Percentiles rank a stretch among this genome's conserved stretches.
phyloP scores from a whole-genome alignment of 306 rosid genomes.

The Rubus idaeus region DNA sequence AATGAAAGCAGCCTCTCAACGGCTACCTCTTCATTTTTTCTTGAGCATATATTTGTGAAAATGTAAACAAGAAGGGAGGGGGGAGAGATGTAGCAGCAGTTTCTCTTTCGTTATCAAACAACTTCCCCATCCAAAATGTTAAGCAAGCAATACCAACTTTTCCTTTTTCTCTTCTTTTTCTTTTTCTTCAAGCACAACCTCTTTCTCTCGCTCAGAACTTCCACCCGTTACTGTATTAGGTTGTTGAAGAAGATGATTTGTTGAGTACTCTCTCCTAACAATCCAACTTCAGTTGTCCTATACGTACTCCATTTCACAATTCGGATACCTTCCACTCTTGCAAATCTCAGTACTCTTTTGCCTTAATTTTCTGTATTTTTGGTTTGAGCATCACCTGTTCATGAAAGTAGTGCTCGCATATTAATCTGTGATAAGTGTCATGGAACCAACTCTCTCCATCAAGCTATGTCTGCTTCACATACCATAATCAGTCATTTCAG shows the following conservation, averaged over 20 bases:
- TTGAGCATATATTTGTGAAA: constrained; percentile 21
- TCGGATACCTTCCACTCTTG: constrained; percentile 1
- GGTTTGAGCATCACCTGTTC: constrained; percentile 11
- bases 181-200: constrained; percentile 76
- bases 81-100: constrained; percentile 36
- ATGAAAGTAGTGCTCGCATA: constrained; percentile 13
- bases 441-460: constrained; percentile 30
- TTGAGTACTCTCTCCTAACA: constrained; percentile 47
- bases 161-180: constrained; percentile 40
- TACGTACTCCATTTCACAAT: constrained; percentile 40
- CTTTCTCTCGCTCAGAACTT: constrained; percentile 24
- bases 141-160: constrained; percentile 57
- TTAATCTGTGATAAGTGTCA: constrained; percentile 22
- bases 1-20: constrained; percentile 60
- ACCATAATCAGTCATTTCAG: constrained; percentile 34
- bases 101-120: constrained; percentile 67
- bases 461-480: constrained; percentile 26
- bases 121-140: constrained; percentile 34
- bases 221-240: constrained; percentile 26
- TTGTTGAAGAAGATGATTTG: constrained; percentile 46
- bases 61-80: constrained; percentile 18
- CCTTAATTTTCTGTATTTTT: not conserved
- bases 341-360: constrained; percentile 22
- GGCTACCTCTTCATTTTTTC: constrained; percentile 24
- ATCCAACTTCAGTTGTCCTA: constrained; percentile 54